A percentile compares a stretch with the other conserved stretches of the same genome.
These are phyloP conservation scores for Leccinellum rugosiceps DNA, from an alignment of 768 basidiomycete genomes.

Conservation along the genomic window DNA sequence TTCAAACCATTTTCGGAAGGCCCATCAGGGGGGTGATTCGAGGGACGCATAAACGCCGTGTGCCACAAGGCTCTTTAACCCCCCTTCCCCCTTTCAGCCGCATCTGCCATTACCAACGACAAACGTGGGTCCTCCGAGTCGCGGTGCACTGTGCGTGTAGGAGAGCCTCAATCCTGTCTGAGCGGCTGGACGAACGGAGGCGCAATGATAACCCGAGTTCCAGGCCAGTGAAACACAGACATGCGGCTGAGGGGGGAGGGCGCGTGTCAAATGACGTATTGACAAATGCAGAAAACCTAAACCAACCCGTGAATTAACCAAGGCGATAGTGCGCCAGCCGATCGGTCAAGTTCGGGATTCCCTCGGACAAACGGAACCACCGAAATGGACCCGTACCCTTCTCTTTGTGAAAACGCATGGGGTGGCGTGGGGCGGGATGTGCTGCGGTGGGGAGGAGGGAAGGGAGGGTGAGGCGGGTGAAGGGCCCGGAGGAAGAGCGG, in stretches of 20 bases:
- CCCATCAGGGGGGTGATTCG: not conserved
- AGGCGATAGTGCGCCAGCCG: slow-evolving; percentile 13
- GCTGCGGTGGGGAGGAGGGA: not conserved
- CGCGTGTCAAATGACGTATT: slow-evolving; percentile 5
- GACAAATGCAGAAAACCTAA: slow-evolving; percentile 13
- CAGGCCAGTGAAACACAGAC: not conserved
- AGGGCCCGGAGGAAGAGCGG: not conserved
- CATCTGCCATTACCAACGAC: not conserved
- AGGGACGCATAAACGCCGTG: not conserved
- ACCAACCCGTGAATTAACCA: not conserved
- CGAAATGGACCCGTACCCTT: not conserved
- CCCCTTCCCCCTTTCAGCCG: not conserved
- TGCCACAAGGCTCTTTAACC: slow-evolving; percentile 4
- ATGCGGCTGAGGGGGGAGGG: not conserved
- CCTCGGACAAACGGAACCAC: slow-evolving; percentile 9
- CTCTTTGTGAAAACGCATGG: not conserved
- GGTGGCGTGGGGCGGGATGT: not conserved
- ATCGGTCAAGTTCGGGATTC: slow-evolving; percentile 6
- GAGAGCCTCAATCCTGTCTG: not conserved
- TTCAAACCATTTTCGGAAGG: not conserved
- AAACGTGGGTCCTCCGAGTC: not conserved
- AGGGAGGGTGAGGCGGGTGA: not conserved
- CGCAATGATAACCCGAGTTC: not conserved
- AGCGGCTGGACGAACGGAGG: not conserved
- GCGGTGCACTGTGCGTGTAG: not conserved